Conservation (phyloP, 2,329 filamentous ascomycete species). For the Neurospora crassa region DNA sequence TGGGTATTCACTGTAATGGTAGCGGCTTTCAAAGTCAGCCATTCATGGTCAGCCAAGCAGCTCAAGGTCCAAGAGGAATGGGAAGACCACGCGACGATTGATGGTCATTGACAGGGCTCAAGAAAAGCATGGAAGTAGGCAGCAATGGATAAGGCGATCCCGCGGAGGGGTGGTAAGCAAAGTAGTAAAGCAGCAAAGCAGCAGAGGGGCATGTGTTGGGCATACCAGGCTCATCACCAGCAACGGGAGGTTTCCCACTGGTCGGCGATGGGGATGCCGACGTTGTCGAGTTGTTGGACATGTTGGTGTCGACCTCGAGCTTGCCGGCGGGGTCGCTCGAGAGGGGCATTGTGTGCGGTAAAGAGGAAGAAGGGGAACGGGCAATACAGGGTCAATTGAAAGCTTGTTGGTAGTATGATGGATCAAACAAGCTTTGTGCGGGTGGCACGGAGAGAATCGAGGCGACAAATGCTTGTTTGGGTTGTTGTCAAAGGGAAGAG, state of each 20-base stretch:
- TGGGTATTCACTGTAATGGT: slow-evolving; percentile 44
- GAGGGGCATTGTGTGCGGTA: slow-evolving; percentile 18
- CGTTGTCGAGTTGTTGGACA: slow-evolving; percentile 17
- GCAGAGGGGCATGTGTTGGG: neutral
- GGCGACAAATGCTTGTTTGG: neutral
- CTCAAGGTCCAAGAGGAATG: neutral
- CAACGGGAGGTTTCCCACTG: slow-evolving; percentile 10
- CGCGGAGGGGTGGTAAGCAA: neutral
- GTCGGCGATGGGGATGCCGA: slow-evolving; percentile 16
- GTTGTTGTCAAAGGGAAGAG: neutral
- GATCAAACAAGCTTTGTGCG: neutral
- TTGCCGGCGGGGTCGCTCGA: slow-evolving; percentile 16
- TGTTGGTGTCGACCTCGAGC: slow-evolving; percentile 16
- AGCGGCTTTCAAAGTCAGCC: slow-evolving; percentile 26
- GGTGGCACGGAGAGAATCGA: neutral
- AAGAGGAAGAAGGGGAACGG: neutral
- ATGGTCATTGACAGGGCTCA: neutral
- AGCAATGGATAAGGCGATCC: neutral
- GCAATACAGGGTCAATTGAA: neutral
- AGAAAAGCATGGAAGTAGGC: neutral
- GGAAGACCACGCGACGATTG: neutral
- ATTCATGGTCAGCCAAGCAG: slow-evolving; percentile 9
- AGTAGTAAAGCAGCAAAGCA: neutral
- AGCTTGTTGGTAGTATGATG: neutral
- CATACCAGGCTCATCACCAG: slow-evolving; percentile 23